Base-by-base conservation (phyloP, 202 grass and related monocot species). In the Tripidium arundinaceum region DNA sequence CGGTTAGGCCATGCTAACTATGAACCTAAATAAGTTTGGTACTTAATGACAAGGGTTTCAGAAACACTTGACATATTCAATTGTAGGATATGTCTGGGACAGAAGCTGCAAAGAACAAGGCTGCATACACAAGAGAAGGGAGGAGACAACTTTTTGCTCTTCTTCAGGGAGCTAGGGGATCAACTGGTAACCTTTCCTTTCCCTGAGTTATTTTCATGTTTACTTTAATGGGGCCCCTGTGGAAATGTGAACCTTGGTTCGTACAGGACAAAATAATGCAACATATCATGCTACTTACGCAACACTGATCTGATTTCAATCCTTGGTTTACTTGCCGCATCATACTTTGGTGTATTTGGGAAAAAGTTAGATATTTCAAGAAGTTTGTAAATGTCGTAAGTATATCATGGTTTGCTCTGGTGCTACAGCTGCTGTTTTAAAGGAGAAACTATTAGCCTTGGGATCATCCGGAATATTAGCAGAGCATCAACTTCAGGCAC, bases 381-480 rank as follows among this genome's bases (percentile, higher is more conserved):
- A 8, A 54, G 47, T 43, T 75, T 25, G 54, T 87, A 29, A 25
- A 54, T 78, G 22, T 79, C 29, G 36, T 72, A 39, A 62, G 33
- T 70, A 69, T 41, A 66, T 76, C 82, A 77, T 52, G 70, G 19
- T 62, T 50, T 83, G 43, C 34, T 67, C 47, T 76, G 31, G 47
- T 82, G 46, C 75, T 85, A 62, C 88, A 99, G 96, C 96, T 87
- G 86, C 90, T 86, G 92, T 99, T 91, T 72, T 99, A 84, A 99
- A 99, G 79, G 96, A 99, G 85, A 99, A 95, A 68, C 92, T 99
- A 81, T 89, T 88, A 70, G 88, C 86, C 75, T 81, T 99, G 80
- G 96, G 96, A 75, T 99, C 92, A 72, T 99, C 96, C 8, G 96
- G 96, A 86, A 89, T 99, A 60, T 91, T 98, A 86, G 96, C 96